Evolutionary conservation across 495 filamentous ascomycete genomes (phyloP).

Genomic region (Bryoglossum gracile): DNA sequence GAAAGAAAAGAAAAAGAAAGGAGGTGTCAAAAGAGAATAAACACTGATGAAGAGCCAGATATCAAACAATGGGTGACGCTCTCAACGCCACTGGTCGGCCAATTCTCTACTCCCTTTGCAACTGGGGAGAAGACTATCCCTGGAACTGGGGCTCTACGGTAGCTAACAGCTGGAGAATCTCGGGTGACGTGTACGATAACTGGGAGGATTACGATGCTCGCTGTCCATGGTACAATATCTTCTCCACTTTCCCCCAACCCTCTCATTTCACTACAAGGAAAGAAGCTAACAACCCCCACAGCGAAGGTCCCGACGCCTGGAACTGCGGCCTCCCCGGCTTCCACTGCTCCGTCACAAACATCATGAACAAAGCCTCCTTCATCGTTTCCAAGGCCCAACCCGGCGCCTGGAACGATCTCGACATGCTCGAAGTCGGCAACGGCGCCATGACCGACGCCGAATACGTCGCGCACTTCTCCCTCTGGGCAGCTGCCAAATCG

Average conservation of each 20-base stretch:
- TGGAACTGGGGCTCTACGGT: constrained; percentile 52
- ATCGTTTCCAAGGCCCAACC: constrained; percentile 43
- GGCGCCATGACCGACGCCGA: constrained; percentile 44
- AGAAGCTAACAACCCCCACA: background rate
- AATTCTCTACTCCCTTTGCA: constrained; percentile 58
- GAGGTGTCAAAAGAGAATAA: constrained; percentile 13
- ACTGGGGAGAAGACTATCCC: constrained; percentile 39
- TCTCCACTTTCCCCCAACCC: too few species aligned
- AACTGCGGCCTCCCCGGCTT: constrained; percentile 44
- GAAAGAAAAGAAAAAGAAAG: too few species aligned
- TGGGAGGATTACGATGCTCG: constrained; percentile 25
- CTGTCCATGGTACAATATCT: constrained; percentile 38
- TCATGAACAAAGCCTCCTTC: constrained; percentile 50
- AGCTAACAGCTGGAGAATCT: constrained; percentile 51
- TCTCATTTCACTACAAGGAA: background rate
- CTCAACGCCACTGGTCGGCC: constrained; percentile 43
- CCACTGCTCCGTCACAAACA: constrained; percentile 39
- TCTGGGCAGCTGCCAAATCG: constrained; percentile 27
- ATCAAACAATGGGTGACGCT: constrained; percentile 54
- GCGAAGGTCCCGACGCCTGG: constrained; percentile 32
- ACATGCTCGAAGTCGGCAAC: constrained; percentile 68
- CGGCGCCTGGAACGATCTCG: constrained; percentile 53
- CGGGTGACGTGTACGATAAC: constrained; percentile 40
- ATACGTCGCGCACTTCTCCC: constrained; percentile 36
- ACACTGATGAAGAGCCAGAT: constrained; percentile 37